A percentile compares a stretch with the other conserved stretches of the same genome.
phyloP scores from a whole-genome alignment of 768 basidiomycete genomes.

The Tricholoma saponaceum region DNA sequence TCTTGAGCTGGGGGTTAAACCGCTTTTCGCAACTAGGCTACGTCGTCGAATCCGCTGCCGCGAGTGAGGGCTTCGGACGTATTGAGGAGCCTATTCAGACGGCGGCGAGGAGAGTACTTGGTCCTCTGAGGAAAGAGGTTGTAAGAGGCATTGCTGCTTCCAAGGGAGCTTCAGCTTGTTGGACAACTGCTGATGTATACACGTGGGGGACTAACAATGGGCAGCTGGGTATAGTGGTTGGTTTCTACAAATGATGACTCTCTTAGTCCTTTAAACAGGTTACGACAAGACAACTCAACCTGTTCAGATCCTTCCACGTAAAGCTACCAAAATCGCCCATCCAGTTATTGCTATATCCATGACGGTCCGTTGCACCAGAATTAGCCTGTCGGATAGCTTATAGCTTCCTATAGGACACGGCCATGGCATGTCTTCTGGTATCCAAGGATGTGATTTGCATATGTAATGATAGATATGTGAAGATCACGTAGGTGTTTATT shows the following conservation, averaged over 20 bases:
- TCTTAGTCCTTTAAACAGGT: slow-evolving; percentile 35
- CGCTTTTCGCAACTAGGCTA: slow-evolving; percentile 90
- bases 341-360: slow-evolving; percentile 71
- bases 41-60: slow-evolving; percentile 51
- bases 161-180: slow-evolving; percentile 84
- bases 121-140: slow-evolving; percentile 70
- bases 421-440: slow-evolving; percentile 77
- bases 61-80: slow-evolving; percentile 31
- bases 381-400: neutral
- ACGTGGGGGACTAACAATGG: slow-evolving; percentile 95
- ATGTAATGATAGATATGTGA: slow-evolving; percentile 71
- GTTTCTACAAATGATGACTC: neutral
- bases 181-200: slow-evolving; percentile 68
- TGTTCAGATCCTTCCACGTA: slow-evolving; percentile 71
- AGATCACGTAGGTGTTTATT: slow-evolving; percentile 54
- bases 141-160: slow-evolving; percentile 84
- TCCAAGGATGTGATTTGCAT: slow-evolving; percentile 80
- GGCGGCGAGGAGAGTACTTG: slow-evolving; percentile 69
- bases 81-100: slow-evolving; percentile 75
- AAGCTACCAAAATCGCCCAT: slow-evolving; percentile 72
- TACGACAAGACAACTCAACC: slow-evolving; percentile 75
- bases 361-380: slow-evolving; percentile 46
- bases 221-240: slow-evolving; percentile 62
- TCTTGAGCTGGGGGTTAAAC: slow-evolving; percentile 89
- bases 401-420: slow-evolving; percentile 56